phyloP scores from a whole-genome alignment of 345 rosid genomes.

The Ailanthus altissimus region DNA sequence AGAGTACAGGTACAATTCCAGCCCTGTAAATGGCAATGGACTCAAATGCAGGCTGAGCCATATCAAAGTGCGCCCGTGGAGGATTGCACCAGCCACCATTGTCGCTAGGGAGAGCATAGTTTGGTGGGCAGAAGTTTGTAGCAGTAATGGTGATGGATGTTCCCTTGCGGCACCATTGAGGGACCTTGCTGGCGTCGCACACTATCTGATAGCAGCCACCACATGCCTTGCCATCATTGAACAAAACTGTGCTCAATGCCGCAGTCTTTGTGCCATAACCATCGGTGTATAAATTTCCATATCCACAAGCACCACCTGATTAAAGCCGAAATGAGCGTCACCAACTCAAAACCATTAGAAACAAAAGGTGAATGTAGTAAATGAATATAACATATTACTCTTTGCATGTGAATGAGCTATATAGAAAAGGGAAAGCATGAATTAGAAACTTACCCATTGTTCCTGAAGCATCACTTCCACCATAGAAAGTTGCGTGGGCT shows the following conservation, averaged over 20 bases:
- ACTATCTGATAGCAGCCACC: conserved; percentile 73
- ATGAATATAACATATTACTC: background rate
- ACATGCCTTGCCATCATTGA: conserved; percentile 59
- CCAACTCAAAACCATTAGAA: conserved; percentile 5
- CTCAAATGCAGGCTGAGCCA: conserved; percentile 76
- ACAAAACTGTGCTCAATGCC: conserved; percentile 68
- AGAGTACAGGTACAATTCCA: conserved; percentile 67
- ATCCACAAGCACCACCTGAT: conserved; percentile 85
- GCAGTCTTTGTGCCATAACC: conserved; percentile 70
- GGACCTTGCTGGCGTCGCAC: conserved; percentile 51
- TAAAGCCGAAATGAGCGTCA: background rate
- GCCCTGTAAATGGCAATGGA: conserved; percentile 69
- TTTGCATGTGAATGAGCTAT: no score
- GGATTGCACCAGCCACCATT: conserved; percentile 90
- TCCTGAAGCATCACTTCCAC: conserved; percentile 63
- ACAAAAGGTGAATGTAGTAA: conserved; percentile 9
- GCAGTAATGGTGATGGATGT: conserved; percentile 65
- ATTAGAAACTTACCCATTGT: conserved; percentile 48
- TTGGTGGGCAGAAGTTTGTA: conserved; percentile 84
- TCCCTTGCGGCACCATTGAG: conserved; percentile 65
- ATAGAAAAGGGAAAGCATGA: background rate
- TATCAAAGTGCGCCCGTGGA: conserved; percentile 70
- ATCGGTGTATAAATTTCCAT: conserved; percentile 64
- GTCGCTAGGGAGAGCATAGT: conserved; percentile 56
- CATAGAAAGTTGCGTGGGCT: conserved; percentile 70